Evolutionary conservation across 306 rosid genomes (phyloP).

Genomic region (Sicyos baderoa): DNA sequence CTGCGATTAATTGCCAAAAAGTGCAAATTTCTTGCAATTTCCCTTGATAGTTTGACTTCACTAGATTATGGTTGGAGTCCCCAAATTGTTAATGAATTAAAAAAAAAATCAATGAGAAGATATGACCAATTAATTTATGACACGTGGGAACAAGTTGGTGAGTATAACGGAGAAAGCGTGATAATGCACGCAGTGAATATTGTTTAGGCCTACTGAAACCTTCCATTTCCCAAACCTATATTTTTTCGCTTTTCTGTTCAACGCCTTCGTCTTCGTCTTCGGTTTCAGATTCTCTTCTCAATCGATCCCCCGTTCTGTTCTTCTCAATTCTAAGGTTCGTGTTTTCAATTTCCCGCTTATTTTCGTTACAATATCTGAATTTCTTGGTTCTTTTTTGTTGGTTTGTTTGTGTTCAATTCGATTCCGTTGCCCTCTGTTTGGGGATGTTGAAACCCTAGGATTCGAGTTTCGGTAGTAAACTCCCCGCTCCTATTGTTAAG

Average conservation of each 20-base stretch:
- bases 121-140: too few species aligned
- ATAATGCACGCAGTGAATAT: too few species aligned
- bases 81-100: too few species aligned
- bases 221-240: neutral
- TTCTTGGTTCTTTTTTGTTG: neutral
- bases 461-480: neutral
- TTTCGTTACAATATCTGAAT: neutral
- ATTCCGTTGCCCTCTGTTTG: conserved; percentile 4
- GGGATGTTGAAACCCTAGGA: neutral
- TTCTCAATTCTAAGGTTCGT: neutral
- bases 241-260: neutral
- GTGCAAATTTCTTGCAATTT: too few species aligned
- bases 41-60: too few species aligned
- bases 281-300: neutral
- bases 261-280: conserved; percentile 7
- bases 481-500: neutral
- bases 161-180: neutral
- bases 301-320: neutral
- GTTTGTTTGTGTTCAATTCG: neutral
- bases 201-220: neutral
- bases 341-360: neutral
- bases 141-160: too few species aligned
- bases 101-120: too few species aligned
- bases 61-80: too few species aligned
- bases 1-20: too few species aligned